A percentile compares a stretch with the other conserved stretches of the same genome.
These are phyloP conservation scores for Blastomyces gilchristii DNA, from an alignment of 2,329 filamentous ascomycete species.

Conservation along the genomic window DNA sequence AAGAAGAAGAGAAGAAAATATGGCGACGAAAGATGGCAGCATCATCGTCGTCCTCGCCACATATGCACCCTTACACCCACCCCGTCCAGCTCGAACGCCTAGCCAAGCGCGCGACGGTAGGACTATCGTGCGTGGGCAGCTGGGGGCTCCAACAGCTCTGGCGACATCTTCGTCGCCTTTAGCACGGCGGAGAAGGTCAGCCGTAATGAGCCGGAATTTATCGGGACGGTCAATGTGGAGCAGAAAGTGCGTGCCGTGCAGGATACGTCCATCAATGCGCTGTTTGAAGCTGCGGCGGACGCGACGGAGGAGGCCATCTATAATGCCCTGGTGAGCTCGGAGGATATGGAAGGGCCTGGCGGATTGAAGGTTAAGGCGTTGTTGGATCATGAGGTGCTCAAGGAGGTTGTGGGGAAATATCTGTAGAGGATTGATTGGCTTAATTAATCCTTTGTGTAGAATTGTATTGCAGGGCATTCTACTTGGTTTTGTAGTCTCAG, in stretches of 20 bases:
- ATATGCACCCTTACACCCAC: slow-evolving; percentile 44
- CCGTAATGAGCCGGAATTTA: slow-evolving; percentile 16
- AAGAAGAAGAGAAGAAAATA: neutral
- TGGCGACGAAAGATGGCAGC: slow-evolving; percentile 34
- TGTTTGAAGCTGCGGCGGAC: slow-evolving; percentile 54
- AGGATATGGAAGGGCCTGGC: slow-evolving; percentile 47
- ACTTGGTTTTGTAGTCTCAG: too few species aligned
- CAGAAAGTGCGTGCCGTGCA: slow-evolving; percentile 44
- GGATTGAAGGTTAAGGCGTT: slow-evolving; percentile 43
- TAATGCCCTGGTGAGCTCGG: slow-evolving; percentile 53
- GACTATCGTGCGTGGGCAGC: slow-evolving; percentile 51
- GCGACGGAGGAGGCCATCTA: slow-evolving; percentile 56
- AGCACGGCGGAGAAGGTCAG: slow-evolving; percentile 49
- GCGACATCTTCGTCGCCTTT: slow-evolving; percentile 58
- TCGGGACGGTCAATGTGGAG: slow-evolving; percentile 26
- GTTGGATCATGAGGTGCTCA: slow-evolving; percentile 40
- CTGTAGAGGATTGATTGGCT: neutral
- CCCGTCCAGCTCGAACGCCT: slow-evolving; percentile 48
- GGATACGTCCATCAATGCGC: slow-evolving; percentile 49
- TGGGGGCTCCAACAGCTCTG: slow-evolving; percentile 53
- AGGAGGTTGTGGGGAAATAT: slow-evolving; percentile 39
- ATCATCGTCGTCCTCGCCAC: slow-evolving; percentile 53
- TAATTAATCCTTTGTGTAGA: neutral
- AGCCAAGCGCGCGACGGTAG: slow-evolving; percentile 52
- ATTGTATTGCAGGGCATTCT: neutral